Evolutionary conservation across 2,329 filamentous ascomycete genomes (phyloP).

Genomic region (Ascocoryne sarcoides): DNA sequence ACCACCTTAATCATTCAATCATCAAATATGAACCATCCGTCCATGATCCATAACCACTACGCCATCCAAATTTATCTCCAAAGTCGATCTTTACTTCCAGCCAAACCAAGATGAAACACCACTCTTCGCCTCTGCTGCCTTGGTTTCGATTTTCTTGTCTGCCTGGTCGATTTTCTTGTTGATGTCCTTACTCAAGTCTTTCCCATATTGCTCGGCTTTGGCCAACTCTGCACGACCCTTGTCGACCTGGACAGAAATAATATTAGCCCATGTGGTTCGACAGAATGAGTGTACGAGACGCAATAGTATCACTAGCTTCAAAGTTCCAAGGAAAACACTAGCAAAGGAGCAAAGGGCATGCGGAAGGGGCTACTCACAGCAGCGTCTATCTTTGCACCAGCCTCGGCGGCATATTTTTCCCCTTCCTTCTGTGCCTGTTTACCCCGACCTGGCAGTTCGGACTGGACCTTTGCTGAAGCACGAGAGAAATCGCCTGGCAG

Average conservation of each 20-base stretch:
- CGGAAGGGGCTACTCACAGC: conserved; percentile 44
- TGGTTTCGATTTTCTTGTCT: conserved; percentile 73
- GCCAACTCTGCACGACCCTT: conserved; percentile 55
- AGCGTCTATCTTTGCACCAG: conserved; percentile 58
- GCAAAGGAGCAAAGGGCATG: too few relatives aligned
- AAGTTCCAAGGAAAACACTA: too few relatives aligned
- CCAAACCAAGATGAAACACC: conserved; percentile 83
- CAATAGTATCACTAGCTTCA: not conserved
- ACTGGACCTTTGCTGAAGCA: conserved; percentile 57
- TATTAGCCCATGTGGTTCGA: too few relatives aligned
- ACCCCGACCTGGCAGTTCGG: conserved; percentile 52
- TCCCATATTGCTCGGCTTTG: conserved; percentile 52
- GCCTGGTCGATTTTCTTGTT: conserved; percentile 72
- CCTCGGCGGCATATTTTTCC: conserved; percentile 50
- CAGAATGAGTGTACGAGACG: conserved; percentile 14
- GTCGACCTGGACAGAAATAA: conserved; percentile 46
- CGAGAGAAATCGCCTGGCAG: conserved; percentile 66
- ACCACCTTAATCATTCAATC: not conserved
- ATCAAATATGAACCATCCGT: not conserved
- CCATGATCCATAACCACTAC: not conserved
- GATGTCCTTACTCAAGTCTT: conserved; percentile 54
- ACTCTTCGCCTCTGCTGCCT: conserved; percentile 73
- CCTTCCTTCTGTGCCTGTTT: conserved; percentile 57
- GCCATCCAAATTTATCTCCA: not conserved
- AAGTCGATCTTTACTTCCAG: conserved; percentile 27